Evolutionary conservation across 352 stramenopile genomes (phyloP).

Genomic region (Elongisporangium anandrum): DNA sequence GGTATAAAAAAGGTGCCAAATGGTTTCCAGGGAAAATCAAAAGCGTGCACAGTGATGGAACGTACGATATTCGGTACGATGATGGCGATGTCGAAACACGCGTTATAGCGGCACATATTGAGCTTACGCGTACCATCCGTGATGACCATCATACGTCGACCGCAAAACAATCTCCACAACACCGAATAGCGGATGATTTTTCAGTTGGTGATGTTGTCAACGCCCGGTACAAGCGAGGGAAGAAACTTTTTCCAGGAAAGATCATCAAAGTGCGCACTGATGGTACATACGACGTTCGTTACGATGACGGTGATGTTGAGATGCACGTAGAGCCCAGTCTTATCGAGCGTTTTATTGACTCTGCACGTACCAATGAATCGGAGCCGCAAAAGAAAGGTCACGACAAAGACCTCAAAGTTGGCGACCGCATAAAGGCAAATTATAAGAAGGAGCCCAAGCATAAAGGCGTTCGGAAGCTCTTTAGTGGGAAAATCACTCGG

Average conservation of each 20-base stretch:
- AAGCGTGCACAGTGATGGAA: conserved; percentile 40
- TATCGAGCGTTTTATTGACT: conserved; percentile 6
- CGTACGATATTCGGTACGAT: conserved; percentile 63
- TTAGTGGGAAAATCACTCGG: conserved; percentile 29
- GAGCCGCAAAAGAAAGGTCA: neutral
- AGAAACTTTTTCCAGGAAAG: conserved; percentile 33
- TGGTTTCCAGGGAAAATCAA: conserved; percentile 29
- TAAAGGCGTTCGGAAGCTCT: conserved; percentile 30
- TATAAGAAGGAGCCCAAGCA: conserved; percentile 41
- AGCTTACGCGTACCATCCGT: conserved; percentile 10
- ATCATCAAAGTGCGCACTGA: conserved; percentile 38
- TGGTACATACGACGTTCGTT: conserved; percentile 62
- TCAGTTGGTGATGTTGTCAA: conserved; percentile 36
- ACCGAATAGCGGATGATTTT: conserved; percentile 11
- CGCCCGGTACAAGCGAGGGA: conserved; percentile 28
- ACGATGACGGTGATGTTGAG: conserved; percentile 47
- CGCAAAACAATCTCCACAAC: neutral
- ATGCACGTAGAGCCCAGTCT: conserved; percentile 16
- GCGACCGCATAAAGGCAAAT: conserved; percentile 23
- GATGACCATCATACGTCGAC: neutral
- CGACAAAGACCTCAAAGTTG: conserved; percentile 2
- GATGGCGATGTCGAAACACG: conserved; percentile 51
- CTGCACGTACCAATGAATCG: neutral
- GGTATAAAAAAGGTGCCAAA: conserved; percentile 42
- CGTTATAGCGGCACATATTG: conserved; percentile 25